Percentiles rank a stretch among this genome's conserved stretches.
These are phyloP conservation scores for Aspergillus ustus DNA, from an alignment of 2,329 filamentous ascomycete genomes.

Conservation along the genomic window DNA sequence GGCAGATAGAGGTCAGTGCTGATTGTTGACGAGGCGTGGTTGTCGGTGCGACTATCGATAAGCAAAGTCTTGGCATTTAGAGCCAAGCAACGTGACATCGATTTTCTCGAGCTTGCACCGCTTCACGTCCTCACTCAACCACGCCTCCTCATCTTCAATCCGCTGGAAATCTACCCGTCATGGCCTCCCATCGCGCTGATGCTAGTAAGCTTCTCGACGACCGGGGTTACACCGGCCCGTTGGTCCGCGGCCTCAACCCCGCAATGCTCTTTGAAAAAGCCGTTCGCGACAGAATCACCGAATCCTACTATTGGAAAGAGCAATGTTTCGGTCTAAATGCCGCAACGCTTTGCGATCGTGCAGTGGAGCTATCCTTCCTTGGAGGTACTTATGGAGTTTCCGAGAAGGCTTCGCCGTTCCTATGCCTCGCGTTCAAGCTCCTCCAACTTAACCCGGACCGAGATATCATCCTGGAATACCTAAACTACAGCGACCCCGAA, in stretches of 20 bases:
- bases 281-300: constrained; percentile 91
- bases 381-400: constrained; percentile 84
- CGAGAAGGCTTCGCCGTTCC: constrained; percentile 86
- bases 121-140: constrained; percentile 16
- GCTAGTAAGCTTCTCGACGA: constrained; percentile 81
- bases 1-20: background rate
- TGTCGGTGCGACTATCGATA: constrained; percentile 48
- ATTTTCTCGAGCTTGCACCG: constrained; percentile 9
- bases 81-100: constrained; percentile 9
- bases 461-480: constrained; percentile 78
- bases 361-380: constrained; percentile 80
- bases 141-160: constrained; percentile 3
- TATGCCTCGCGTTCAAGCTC: constrained; percentile 93
- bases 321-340: constrained; percentile 95
- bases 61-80: constrained; percentile 31
- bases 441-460: constrained; percentile 83
- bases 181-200: constrained; percentile 72
- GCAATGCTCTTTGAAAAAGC: constrained; percentile 96
- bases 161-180: constrained; percentile 54
- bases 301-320: constrained; percentile 98
- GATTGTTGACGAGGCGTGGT: constrained; percentile 20
- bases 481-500: constrained; percentile 75
- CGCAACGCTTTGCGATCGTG: constrained; percentile 80
- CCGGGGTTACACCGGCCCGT: constrained; percentile 75
- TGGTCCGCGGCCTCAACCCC: constrained; percentile 89